A percentile compares a stretch with the other conserved stretches of the same genome.
phyloP scores from a whole-genome alignment of 2,329 filamentous ascomycete species.

The Trichoderma semiorbis region DNA sequence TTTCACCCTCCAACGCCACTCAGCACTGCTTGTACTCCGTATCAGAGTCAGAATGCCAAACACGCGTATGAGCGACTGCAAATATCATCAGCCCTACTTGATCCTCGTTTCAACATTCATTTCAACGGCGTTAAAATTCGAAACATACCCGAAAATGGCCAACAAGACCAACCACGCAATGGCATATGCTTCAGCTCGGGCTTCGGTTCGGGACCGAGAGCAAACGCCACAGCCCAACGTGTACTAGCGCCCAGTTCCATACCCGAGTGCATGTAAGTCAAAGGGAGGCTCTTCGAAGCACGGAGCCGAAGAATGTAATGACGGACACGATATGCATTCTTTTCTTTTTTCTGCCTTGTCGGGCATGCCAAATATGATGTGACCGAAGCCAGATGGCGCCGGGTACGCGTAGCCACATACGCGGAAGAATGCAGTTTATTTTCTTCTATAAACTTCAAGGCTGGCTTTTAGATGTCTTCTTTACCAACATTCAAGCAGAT shows the following conservation, averaged over 20 bases:
- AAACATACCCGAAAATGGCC: not conserved
- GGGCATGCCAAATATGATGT: not conserved
- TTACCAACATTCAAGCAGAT: not conserved
- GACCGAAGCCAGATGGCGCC: not conserved
- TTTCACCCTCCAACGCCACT: not conserved
- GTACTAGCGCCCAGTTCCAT: slow-evolving; percentile 5
- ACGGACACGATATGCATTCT: not conserved
- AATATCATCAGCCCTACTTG: not conserved
- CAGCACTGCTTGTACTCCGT: not conserved
- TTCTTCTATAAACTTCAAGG: not conserved
- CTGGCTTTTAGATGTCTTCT: not conserved
- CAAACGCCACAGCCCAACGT: slow-evolving; percentile 6
- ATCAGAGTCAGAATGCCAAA: not conserved
- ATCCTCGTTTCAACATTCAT: not conserved
- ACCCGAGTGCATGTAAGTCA: not conserved
- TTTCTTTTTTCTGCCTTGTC: not conserved
- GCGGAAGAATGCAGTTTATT: not conserved
- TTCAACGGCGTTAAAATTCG: not conserved
- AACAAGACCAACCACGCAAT: not conserved
- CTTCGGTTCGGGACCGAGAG: slow-evolving; percentile 3
- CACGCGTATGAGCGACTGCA: not conserved
- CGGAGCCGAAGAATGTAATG: not conserved
- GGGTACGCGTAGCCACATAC: not conserved
- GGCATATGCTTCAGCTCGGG: not conserved
- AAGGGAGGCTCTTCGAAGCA: not conserved